Base-by-base conservation (phyloP, 2,329 filamentous ascomycete genomes). In the Thermoascus crustaceus region DNA sequence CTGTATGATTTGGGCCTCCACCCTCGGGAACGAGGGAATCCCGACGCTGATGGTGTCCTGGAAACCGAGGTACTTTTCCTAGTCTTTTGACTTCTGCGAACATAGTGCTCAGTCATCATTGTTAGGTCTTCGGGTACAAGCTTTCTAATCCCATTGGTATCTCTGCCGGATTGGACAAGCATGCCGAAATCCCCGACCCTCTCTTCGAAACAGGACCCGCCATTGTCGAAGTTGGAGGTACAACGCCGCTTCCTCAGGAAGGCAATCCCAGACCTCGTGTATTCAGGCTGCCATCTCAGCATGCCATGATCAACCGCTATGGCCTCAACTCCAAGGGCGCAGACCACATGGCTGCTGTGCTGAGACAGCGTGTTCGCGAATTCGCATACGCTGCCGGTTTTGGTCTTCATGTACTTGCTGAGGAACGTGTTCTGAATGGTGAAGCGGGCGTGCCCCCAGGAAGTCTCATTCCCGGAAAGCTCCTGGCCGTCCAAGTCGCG, bases 161-260 rank as follows among this genome's bases (percentile, higher is more conserved):
- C 44, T 93, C 86, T n/a, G 91, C 86, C 4, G 91, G 91, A 7
- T 78, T 98, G 27, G 91, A 96, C 68, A 96, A 98, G 69, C 76
- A 94, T 54, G 91, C 81, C 35, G 85, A 94, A 43, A 80, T 96
- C 35, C 84, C 88, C 1, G 83, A 89, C 50, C 75, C 80, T 9
- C 71, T 98, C 22, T 84, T 96, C 55, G 85, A 80, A 5, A 67
- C 95, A 3, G 91, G 91, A 20, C 80, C 89, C 16, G 81, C 79
- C 3, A 73, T 96, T 23, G 85, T 98, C 19, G 91, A 98, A 57
- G 82, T 98, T 2, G 91, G 91, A 42, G 91, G 89, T 30, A 82
- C 83, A 48, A 96, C 88, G 4, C 85, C 91, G 0, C 64, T 77
- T n/a, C 82, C 89, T 0, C 91, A 98, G 57, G 73, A 75, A 4